Evolutionary conservation across 345 rosid species (phyloP).

Genomic region (Corchorus capsularis): DNA sequence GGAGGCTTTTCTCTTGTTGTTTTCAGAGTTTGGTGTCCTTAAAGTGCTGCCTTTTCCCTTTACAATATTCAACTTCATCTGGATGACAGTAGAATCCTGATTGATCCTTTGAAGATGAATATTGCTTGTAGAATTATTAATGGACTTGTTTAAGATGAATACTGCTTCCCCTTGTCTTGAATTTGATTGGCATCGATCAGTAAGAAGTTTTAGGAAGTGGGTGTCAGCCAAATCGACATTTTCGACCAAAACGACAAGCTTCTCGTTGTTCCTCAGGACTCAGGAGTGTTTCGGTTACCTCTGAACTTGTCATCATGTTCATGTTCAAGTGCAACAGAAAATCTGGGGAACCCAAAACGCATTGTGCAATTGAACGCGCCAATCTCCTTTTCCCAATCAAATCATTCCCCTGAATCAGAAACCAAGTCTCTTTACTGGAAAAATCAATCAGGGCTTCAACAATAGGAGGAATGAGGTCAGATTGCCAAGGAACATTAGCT

Average conservation of each 20-base stretch:
- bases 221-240: conserved; percentile 60
- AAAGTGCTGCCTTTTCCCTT: conserved; percentile 28
- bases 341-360: conserved; percentile 54
- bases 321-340: conserved; percentile 43
- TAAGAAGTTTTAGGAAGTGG: conserved; percentile 48
- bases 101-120: conserved; percentile 13
- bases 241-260: conserved; percentile 59
- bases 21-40: conserved; percentile 22
- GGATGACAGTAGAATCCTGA: conserved; percentile 39
- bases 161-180: conserved; percentile 26
- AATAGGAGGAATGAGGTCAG: conserved; percentile 51
- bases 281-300: conserved; percentile 25
- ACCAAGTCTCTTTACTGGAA: conserved; percentile 50
- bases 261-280: conserved; percentile 35
- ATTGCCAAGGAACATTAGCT: conserved; percentile 80
- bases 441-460: conserved; percentile 44
- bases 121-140: background rate
- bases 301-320: conserved; percentile 31
- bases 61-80: conserved; percentile 54
- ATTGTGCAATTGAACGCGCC: conserved; percentile 61
- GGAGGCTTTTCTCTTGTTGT: conserved; percentile 66
- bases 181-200: conserved; percentile 40
- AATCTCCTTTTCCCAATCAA: conserved; percentile 68
- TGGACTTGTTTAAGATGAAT: conserved; percentile 59
- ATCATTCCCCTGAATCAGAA: conserved; percentile 74